These are phyloP conservation scores for Bruguiera hainesii DNA, from an alignment of 441 rosid species.

Conservation along the genomic window DNA sequence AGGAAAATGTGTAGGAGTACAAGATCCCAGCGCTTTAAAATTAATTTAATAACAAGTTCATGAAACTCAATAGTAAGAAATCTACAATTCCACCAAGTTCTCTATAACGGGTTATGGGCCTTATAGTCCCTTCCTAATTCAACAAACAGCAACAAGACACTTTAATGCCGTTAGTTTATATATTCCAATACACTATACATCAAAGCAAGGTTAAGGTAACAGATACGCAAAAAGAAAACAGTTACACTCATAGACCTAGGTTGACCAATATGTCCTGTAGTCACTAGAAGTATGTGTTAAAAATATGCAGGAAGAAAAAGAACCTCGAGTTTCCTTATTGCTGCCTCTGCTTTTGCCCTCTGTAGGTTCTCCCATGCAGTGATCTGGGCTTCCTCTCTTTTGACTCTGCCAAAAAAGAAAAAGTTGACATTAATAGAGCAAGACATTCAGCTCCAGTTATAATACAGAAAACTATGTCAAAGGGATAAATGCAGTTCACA, in stretches of 20 bases:
- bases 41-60: background rate
- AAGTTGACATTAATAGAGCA: too few relatives aligned
- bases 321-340: conserved; percentile 87
- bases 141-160: background rate
- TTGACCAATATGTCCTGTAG: conserved; percentile 4
- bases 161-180: background rate
- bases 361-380: conserved; percentile 93
- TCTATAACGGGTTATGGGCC: background rate
- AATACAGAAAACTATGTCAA: too few relatives aligned
- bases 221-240: conserved; percentile 1
- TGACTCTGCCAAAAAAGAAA: conserved; percentile 40
- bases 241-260: background rate
- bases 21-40: too few relatives aligned
- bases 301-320: conserved; percentile 10
- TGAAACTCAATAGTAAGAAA: background rate
- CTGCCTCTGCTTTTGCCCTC: conserved; percentile 94
- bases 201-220: background rate
- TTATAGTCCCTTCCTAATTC: background rate
- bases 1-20: too few relatives aligned
- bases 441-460: too few relatives aligned
- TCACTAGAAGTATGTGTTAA: background rate
- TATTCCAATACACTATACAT: background rate
- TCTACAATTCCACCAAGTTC: background rate
- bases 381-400: conserved; percentile 86
- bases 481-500: too few relatives aligned